Percentiles rank a stretch among this genome's conserved stretches.
These are phyloP conservation scores for Geotrichum histeridarum DNA, from an alignment of 1,139 yeast genomes.

Conservation along the genomic window DNA sequence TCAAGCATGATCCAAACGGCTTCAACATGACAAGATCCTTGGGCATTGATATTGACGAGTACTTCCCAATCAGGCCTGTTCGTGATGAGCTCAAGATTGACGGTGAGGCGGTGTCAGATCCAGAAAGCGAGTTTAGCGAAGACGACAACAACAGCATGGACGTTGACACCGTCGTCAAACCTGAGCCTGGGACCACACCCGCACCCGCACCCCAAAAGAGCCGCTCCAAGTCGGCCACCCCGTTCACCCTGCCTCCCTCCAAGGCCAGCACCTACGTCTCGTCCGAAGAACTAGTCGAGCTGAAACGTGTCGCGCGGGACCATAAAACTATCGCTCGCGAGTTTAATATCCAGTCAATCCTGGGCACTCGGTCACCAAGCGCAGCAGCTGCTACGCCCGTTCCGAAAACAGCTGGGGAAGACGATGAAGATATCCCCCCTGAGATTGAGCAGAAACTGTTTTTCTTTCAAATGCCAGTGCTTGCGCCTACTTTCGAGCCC, in stretches of 20 bases:
- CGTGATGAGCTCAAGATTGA: constrained; percentile 9
- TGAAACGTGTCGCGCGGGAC: constrained; percentile 28
- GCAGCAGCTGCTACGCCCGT: constrained; percentile 20
- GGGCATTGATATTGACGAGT: constrained; percentile 15
- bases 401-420: constrained; percentile 1
- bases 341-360: constrained; percentile 24
- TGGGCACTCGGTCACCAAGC: constrained; percentile 10
- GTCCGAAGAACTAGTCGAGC: constrained; percentile 28
- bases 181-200: constrained; percentile 1
- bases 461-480: constrained; percentile 67
- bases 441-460: constrained; percentile 44
- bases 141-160: constrained; percentile 23
- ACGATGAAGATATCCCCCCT: constrained; percentile 1
- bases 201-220: not conserved
- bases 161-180: constrained; percentile 9
- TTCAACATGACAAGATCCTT: constrained; percentile 19
- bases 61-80: constrained; percentile 18
- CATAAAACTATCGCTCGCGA: constrained; percentile 31
- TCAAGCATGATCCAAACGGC: constrained; percentile 5
- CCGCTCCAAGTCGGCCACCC: constrained; percentile 14
- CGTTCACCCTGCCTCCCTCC: constrained; percentile 14
- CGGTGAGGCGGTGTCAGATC: not conserved
- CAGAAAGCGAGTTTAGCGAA: not conserved
- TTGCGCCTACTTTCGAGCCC: constrained; percentile 51
- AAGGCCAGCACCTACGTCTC: constrained; percentile 21